Conservation (phyloP, 345 rosid species). For the Nasturtium officinale region DNA sequence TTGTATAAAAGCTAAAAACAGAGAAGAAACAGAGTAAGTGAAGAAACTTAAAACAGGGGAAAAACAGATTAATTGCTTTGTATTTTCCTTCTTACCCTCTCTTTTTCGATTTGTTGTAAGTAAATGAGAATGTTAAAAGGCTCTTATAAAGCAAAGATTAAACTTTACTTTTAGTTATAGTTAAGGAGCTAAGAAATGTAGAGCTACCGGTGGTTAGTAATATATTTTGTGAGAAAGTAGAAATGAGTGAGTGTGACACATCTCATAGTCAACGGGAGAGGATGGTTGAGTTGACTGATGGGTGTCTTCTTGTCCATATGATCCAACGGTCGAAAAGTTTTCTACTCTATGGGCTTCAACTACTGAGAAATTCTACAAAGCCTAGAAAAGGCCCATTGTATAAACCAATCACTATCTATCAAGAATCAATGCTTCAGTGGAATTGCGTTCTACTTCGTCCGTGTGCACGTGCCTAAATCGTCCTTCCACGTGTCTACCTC, state of each 20-base stretch:
- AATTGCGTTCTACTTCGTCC: neutral
- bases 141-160: slow-evolving; percentile 14
- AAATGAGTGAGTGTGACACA: slow-evolving; percentile 5
- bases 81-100: neutral
- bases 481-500: slow-evolving; percentile 25
- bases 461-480: slow-evolving; percentile 23
- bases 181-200: neutral
- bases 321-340: slow-evolving; percentile 31
- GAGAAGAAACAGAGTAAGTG: slow-evolving; percentile 21
- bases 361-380: neutral
- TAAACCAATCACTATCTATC: neutral
- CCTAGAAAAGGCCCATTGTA: neutral
- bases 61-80: slow-evolving; percentile 29
- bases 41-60: slow-evolving; percentile 14
- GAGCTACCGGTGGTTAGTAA: slow-evolving; percentile 39
- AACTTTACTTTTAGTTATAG: neutral
- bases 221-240: slow-evolving; percentile 10
- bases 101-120: slow-evolving; percentile 2
- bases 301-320: slow-evolving; percentile 1
- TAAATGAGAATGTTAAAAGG: slow-evolving; percentile 16
- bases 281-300: slow-evolving; percentile 33
- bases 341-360: neutral
- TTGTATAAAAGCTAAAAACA: neutral
- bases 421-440: neutral
- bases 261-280: slow-evolving; percentile 20